Percentiles rank a stretch among this genome's conserved stretches.
Conservation (phyloP, 345 rosid genomes). For the Rhizophora apiculata region DNA sequence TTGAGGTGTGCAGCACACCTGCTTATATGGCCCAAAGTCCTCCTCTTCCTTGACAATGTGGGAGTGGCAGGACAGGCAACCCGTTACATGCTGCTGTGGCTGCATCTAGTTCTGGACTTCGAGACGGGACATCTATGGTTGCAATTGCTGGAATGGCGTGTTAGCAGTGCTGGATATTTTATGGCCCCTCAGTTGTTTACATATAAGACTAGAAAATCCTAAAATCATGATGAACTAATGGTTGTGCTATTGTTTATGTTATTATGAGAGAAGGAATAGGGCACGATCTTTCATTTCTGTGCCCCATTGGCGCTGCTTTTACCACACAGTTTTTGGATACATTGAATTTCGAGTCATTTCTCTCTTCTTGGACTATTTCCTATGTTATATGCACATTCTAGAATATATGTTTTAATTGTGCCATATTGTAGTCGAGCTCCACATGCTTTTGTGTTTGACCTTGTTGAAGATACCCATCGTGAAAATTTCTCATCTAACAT, state of each 20-base stretch:
- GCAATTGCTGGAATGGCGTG: slow-evolving; percentile 75
- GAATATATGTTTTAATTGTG: background rate
- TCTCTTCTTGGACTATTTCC: background rate
- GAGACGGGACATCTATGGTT: slow-evolving; percentile 59
- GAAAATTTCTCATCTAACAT: too few species aligned
- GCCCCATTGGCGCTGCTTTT: background rate
- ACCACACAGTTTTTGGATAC: too few species aligned
- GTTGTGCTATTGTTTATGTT: background rate
- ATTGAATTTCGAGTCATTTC: background rate
- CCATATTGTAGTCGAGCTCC: background rate
- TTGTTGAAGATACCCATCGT: background rate
- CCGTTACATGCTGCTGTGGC: slow-evolving; percentile 28
- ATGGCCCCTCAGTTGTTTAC: background rate
- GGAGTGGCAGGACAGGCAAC: too few species aligned
- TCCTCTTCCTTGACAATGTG: too few species aligned
- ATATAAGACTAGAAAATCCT: background rate
- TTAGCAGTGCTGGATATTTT: slow-evolving; percentile 16
- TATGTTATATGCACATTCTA: background rate
- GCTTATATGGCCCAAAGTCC: too few species aligned
- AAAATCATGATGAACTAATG: background rate
- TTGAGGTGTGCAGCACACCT: too few species aligned
- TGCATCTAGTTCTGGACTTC: slow-evolving; percentile 64
- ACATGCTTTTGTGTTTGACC: background rate
- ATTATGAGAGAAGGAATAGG: background rate
- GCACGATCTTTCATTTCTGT: background rate